Evolutionary conservation across 108 stramenopile species (phyloP), one percentile per base, ranked within the genome.

Genomic region (Nannochloropsis oceanica): DNA sequence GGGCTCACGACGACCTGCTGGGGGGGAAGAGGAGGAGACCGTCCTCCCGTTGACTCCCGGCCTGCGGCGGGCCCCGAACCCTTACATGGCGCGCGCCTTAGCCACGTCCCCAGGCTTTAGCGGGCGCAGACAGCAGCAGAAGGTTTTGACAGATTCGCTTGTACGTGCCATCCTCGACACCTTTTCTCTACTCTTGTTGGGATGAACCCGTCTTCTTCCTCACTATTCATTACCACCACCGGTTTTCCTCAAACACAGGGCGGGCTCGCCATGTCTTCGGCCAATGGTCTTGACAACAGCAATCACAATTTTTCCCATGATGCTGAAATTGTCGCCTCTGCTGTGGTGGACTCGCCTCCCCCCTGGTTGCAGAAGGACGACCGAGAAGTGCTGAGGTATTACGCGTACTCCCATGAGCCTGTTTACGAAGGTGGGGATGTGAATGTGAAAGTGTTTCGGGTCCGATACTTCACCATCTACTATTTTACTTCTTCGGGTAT

Each of bases 401-500:
- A 43, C 44, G 85, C 88, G 12, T 92, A 90, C 79, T 92, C 89
- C 84, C 73, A 89, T 79, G 92, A 92, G 85, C 79, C 91, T 12
- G 86, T 92, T 26, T 34, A 80, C 34, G 81, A 85, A 27, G 87
- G 85, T 25, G 82, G 83, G 25, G 81, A 81, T 81, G 85, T 83
- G 85, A 43, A 20, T 42, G 26, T 24, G 86, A 82, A 85, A n/a
- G 82, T 44, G 13, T 79, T 81, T 50, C 89, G 91, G 43, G 83
- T 91, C 34, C 87, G 91, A 13, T 81, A 83, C 43, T 87, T 88
- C 88, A 84, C 43, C 34, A 88, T 93, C 44, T n/a, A 73, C n/a
- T 73, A 73, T 3, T 73, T 73, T 10, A 73, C n/a, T 73, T 73
- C 59, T 73, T 73, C 2, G 59, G 59, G 59, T 73, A 3, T n/a